phyloP scores from a whole-genome alignment of 768 basidiomycete genomes.

The Suillus clintonianus region DNA sequence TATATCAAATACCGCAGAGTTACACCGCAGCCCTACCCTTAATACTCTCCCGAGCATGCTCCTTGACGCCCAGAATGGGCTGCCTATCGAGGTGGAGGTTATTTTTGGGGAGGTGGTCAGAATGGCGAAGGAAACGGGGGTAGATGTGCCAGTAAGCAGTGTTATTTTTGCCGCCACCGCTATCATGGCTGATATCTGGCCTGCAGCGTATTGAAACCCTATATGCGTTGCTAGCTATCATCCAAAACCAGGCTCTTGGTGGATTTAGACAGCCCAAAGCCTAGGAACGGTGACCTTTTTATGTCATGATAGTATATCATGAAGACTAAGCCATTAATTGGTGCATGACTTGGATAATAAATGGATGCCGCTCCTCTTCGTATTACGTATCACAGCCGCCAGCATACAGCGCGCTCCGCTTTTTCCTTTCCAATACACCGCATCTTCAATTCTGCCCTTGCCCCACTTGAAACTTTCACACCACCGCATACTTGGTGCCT shows the following conservation, averaged over 20 bases:
- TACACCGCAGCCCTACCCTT: slow-evolving; percentile 45
- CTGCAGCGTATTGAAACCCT: slow-evolving; percentile 59
- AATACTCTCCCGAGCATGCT: slow-evolving; percentile 63
- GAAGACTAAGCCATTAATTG: too few relatives aligned
- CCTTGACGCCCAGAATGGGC: slow-evolving; percentile 45
- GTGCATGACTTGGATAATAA: too few relatives aligned
- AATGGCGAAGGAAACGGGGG: slow-evolving; percentile 45
- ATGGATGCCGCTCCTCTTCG: too few relatives aligned
- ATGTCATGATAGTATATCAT: neutral
- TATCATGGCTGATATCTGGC: neutral
- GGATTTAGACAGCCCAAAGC: slow-evolving; percentile 13
- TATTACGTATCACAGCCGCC: neutral
- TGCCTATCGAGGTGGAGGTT: slow-evolving; percentile 68
- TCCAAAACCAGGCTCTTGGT: slow-evolving; percentile 63
- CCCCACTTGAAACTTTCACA: neutral
- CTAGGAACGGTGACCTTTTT: neutral
- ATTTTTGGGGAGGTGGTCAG: slow-evolving; percentile 64
- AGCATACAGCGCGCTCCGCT: neutral
- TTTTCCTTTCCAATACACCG: neutral
- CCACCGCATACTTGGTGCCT: neutral
- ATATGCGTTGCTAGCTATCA: slow-evolving; percentile 58
- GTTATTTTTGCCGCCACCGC: neutral
- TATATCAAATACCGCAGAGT: slow-evolving; percentile 38
- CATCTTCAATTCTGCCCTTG: too few relatives aligned
- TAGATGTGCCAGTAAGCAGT: slow-evolving; percentile 52